phyloP scores from a whole-genome alignment of 257 asterid species.

The Linderniella brevidens region DNA sequence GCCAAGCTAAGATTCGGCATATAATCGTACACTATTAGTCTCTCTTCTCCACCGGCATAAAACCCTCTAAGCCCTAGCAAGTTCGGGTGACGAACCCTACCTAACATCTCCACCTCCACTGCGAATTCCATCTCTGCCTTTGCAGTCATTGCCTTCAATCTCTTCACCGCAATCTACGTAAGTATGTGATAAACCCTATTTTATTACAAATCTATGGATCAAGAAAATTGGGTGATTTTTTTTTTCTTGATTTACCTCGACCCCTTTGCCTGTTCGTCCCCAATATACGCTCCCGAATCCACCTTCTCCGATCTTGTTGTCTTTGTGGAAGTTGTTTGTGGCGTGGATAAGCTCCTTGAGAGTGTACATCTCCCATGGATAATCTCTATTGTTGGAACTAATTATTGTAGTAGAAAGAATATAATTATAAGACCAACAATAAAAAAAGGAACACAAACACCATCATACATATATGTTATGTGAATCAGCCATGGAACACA shows the following conservation, averaged over 20 bases:
- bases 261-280: constrained; percentile 67
- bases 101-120: constrained; percentile 78
- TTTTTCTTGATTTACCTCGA: too few relatives aligned
- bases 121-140: constrained; percentile 86
- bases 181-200: constrained; percentile 5
- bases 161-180: constrained; percentile 76
- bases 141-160: constrained; percentile 77
- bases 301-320: constrained; percentile 74
- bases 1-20: constrained; percentile 71
- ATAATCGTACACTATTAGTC: constrained; percentile 72
- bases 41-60: constrained; percentile 89
- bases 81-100: constrained; percentile 73
- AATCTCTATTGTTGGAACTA: constrained; percentile 21
- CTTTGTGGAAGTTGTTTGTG: constrained; percentile 55
- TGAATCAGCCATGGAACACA: too few relatives aligned
- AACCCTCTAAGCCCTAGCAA: constrained; percentile 70
- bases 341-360: constrained; percentile 55
- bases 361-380: constrained; percentile 63
- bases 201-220: constrained; percentile 3
- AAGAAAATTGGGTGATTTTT: too few relatives aligned
- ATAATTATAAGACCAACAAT: neutral
- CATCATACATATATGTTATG: too few relatives aligned
- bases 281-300: constrained; percentile 82
- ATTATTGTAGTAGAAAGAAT: neutral
- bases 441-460: too few relatives aligned